Evolutionary conservation across 257 asterid genomes (phyloP).

Genomic region (Mitragyna speciosa): DNA sequence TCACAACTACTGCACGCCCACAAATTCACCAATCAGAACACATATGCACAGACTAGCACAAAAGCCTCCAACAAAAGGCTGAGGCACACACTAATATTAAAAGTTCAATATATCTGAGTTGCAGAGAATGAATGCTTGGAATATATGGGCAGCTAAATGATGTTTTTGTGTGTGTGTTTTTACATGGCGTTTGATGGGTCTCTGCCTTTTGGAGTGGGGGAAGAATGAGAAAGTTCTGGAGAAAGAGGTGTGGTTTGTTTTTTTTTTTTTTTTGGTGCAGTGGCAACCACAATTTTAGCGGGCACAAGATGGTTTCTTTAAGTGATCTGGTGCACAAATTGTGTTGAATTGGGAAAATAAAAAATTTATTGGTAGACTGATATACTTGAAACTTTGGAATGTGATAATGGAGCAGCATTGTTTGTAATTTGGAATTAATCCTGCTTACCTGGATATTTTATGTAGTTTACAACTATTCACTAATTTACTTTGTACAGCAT

Average conservation of each 20-base stretch:
- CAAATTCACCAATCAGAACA: neutral
- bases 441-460: neutral
- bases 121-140: neutral
- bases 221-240: neutral
- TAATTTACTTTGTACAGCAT: conserved; percentile 38
- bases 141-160: neutral
- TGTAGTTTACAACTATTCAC: neutral
- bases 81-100: neutral
- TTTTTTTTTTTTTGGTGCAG: no score
- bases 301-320: neutral
- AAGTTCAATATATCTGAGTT: neutral
- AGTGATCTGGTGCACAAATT: neutral
- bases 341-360: neutral
- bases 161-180: neutral
- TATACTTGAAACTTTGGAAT: neutral
- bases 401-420: neutral
- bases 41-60: neutral
- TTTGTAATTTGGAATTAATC: no score
- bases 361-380: neutral
- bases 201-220: neutral
- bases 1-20: neutral
- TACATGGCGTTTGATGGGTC: neutral
- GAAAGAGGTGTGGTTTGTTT: no score
- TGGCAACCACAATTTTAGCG: no score
- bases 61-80: neutral